Percentiles rank a stretch among this genome's conserved stretches.
These are phyloP conservation scores for Fraxinus nigra DNA, from an alignment of 305 asterid species.

Conservation along the genomic window DNA sequence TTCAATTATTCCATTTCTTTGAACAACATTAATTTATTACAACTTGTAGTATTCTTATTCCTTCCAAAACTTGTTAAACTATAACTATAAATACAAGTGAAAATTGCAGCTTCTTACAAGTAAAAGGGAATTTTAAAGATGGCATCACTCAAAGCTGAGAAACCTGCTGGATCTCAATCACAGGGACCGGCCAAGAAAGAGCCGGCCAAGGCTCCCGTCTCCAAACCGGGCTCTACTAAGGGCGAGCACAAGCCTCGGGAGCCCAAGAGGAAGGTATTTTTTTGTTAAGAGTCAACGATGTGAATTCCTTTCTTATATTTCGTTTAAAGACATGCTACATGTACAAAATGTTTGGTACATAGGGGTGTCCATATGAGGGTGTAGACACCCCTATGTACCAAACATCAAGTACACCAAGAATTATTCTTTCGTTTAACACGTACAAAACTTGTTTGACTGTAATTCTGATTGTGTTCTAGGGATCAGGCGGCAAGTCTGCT, in stretches of 20 bases:
- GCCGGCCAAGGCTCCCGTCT: neutral
- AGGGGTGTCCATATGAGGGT: too few relatives aligned
- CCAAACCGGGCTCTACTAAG: neutral
- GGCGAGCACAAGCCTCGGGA: neutral
- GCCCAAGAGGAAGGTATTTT: neutral
- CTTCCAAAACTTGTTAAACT: neutral
- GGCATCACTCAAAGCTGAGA: neutral
- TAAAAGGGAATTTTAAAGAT: neutral
- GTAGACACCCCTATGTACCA: too few relatives aligned
- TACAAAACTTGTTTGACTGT: neutral
- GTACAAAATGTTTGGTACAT: neutral
- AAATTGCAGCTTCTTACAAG: neutral
- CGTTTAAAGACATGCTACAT: too few relatives aligned
- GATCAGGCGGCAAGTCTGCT: conserved; percentile 29
- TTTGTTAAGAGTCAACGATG: neutral
- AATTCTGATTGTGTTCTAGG: conserved; percentile 21
- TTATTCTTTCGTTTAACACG: neutral
- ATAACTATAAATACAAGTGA: neutral
- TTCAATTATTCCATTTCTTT: neutral
- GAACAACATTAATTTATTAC: neutral
- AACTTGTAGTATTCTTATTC: neutral
- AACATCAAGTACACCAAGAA: too few relatives aligned
- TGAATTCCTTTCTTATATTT: neutral
- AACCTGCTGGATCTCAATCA: neutral
- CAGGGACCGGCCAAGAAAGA: neutral